phyloP scores from a whole-genome alignment of 73 alveolate genomes.

The Paramecium bursaria region DNA sequence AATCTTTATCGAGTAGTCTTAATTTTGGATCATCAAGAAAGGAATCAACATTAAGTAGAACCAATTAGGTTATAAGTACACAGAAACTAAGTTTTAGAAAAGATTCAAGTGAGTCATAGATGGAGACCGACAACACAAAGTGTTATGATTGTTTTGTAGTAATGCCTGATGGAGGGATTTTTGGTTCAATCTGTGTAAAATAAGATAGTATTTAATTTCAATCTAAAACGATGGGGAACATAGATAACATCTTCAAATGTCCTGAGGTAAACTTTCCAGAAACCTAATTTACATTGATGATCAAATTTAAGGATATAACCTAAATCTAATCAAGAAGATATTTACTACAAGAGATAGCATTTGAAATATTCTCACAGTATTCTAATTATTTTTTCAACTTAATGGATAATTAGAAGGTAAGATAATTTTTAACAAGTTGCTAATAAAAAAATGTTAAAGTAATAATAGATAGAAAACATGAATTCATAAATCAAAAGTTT shows the following conservation, averaged over 20 bases:
- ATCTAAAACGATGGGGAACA: neutral
- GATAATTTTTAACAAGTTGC: neutral
- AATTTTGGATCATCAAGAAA: neutral
- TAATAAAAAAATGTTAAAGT: neutral
- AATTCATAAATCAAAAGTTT: neutral
- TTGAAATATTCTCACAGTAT: constrained; percentile 10
- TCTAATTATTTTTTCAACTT: constrained; percentile 11
- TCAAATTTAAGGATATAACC: neutral
- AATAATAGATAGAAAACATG: constrained; percentile 6
- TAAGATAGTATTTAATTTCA: neutral
- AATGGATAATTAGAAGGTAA: neutral
- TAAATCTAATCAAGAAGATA: neutral
- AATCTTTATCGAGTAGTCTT: neutral
- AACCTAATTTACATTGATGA: neutral
- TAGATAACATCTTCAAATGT: neutral
- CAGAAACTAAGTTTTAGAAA: no score
- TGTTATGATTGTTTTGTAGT: no score
- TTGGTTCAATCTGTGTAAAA: neutral
- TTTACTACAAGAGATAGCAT: constrained; percentile 6
- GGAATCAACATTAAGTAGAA: neutral
- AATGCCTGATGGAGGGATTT: neutral
- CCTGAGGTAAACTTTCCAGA: neutral
- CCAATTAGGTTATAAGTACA: neutral
- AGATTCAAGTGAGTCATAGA: no score
- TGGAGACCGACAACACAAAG: no score